Conservation (phyloP, 164 flowering plant genomes). For the Chimonanthus praecox region DNA sequence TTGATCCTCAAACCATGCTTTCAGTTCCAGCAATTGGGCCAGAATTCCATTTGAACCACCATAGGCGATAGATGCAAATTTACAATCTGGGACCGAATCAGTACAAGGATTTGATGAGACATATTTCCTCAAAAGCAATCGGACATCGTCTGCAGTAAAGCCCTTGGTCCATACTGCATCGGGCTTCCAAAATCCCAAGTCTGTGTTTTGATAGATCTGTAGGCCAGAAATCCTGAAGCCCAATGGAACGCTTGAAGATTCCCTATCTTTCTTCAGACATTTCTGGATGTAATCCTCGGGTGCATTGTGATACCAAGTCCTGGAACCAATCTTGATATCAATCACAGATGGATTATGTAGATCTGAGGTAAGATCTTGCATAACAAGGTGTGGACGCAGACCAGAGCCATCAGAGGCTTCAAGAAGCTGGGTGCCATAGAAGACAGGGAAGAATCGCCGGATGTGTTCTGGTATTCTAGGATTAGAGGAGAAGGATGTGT, state of each 20-base stretch:
- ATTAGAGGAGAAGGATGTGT: constrained; percentile 50
- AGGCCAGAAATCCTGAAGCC: constrained; percentile 84
- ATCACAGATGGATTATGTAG: constrained; percentile 49
- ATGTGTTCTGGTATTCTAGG: constrained; percentile 50
- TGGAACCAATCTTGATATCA: constrained; percentile 81
- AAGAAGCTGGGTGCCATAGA: constrained; percentile 59
- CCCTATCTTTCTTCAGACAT: constrained; percentile 60
- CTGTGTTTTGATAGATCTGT: constrained; percentile 37
- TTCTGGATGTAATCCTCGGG: constrained; percentile 53
- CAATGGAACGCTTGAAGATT: constrained; percentile 36
- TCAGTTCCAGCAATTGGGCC: constrained; percentile 70
- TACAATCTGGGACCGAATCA: constrained; percentile 44
- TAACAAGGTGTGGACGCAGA: constrained; percentile 54
- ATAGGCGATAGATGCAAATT: constrained; percentile 49
- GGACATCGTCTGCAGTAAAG: constrained; percentile 37
- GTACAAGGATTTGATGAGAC: constrained; percentile 56
- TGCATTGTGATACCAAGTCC: constrained; percentile 81
- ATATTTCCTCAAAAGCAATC: constrained; percentile 51
- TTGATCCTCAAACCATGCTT: constrained; percentile 90
- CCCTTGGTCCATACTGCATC: constrained; percentile 31
- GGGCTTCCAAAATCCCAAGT: constrained; percentile 62
- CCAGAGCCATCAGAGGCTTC: constrained; percentile 87
- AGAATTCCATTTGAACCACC: constrained; percentile 70
- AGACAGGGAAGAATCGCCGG: constrained; percentile 59
- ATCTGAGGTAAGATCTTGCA: constrained; percentile 47